Percentiles rank a stretch among this genome's conserved stretches.
Conservation (phyloP, 2,329 filamentous ascomycete species). For the Apiospora rasikravindrae region DNA sequence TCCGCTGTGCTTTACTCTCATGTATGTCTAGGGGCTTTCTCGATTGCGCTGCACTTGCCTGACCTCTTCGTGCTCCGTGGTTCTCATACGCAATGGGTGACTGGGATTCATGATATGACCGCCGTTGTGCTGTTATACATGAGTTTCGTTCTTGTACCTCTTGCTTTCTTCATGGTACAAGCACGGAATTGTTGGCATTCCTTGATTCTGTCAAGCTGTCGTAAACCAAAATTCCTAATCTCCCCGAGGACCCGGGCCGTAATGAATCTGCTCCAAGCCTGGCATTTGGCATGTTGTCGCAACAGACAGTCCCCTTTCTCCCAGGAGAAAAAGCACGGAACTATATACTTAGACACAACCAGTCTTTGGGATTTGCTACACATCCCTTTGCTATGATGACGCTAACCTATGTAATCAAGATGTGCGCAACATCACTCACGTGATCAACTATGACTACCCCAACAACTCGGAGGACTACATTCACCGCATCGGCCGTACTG, state of each 20-base stretch:
- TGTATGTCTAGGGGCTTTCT: slow-evolving; percentile 87
- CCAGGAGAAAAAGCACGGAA: slow-evolving; percentile 57
- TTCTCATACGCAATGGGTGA: slow-evolving; percentile 80
- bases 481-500: slow-evolving; percentile 94
- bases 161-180: slow-evolving; percentile 67
- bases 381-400: slow-evolving; percentile 61
- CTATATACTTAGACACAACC: slow-evolving; percentile 55
- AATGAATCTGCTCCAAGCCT: slow-evolving; percentile 52
- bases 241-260: slow-evolving; percentile 62
- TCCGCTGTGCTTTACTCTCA: slow-evolving; percentile 86
- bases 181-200: slow-evolving; percentile 79
- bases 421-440: slow-evolving; percentile 99
- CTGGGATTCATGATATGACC: slow-evolving; percentile 81
- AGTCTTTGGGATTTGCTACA: slow-evolving; percentile 69
- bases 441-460: slow-evolving; percentile 99
- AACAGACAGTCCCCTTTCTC: slow-evolving; percentile 65
- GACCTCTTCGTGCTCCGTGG: slow-evolving; percentile 83
- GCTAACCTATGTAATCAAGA: slow-evolving; percentile 87
- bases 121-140: slow-evolving; percentile 71
- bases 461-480: slow-evolving; percentile 99
- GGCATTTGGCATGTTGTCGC: slow-evolving; percentile 57
- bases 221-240: slow-evolving; percentile 56
- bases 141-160: slow-evolving; percentile 76
- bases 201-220: slow-evolving; percentile 78
- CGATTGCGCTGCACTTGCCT: slow-evolving; percentile 89